Evolutionary conservation across 78 protist species (phyloP).

Genomic region (Dictyostelium intermedium): DNA sequence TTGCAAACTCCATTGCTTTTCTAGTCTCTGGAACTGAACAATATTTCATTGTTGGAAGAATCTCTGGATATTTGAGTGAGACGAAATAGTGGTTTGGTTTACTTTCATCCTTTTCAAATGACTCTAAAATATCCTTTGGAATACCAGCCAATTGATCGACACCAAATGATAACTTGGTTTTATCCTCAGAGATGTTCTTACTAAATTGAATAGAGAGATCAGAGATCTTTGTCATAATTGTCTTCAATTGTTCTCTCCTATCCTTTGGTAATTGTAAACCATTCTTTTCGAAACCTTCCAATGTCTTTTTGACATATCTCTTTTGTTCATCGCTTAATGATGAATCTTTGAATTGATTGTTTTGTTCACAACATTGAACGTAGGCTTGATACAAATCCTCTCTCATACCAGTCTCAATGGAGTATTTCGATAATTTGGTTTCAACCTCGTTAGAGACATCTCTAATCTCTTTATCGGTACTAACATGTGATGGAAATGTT

Average conservation of each 20-base stretch:
- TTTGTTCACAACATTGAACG: neutral
- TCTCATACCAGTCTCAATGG: slow-evolving; percentile 23
- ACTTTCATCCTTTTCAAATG: slow-evolving; percentile 20
- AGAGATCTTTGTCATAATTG: slow-evolving; percentile 63
- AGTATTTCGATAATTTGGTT: slow-evolving; percentile 22
- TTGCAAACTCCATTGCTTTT: slow-evolving; percentile 23
- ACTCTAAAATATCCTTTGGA: slow-evolving; percentile 70
- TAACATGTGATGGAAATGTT: too few species aligned
- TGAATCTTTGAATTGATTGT: neutral
- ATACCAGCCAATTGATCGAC: slow-evolving; percentile 82
- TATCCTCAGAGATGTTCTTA: slow-evolving; percentile 85
- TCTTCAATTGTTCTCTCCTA: slow-evolving; percentile 49
- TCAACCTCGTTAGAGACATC: slow-evolving; percentile 49
- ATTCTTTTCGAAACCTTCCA: slow-evolving; percentile 77
- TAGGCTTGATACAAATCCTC: slow-evolving; percentile 63
- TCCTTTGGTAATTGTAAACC: slow-evolving; percentile 81
- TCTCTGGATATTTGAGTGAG: slow-evolving; percentile 83
- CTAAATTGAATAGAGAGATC: slow-evolving; percentile 43
- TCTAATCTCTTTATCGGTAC: slow-evolving; percentile 35
- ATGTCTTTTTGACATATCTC: slow-evolving; percentile 42
- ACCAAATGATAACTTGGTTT: slow-evolving; percentile 49
- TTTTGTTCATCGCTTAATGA: neutral
- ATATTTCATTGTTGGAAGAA: slow-evolving; percentile 73
- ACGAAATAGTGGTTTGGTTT: slow-evolving; percentile 37
- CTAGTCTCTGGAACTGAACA: slow-evolving; percentile 67